Base-by-base conservation (phyloP, 1,284 basidiomycete genomes). In the Cerrena zonata region DNA sequence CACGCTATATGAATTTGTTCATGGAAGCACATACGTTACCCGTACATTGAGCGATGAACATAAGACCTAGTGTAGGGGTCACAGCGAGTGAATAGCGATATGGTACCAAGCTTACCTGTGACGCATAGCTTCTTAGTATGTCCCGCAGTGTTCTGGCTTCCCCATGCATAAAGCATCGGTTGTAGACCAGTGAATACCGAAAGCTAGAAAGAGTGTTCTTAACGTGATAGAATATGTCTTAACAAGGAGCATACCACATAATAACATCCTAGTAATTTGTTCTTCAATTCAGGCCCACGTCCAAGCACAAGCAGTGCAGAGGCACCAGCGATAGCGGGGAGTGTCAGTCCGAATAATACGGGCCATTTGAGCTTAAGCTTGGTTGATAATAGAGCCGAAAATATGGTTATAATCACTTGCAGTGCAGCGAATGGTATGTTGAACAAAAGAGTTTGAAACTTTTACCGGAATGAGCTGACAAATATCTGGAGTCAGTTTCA, bases 291-390 rank as follows among this genome's bases (percentile, higher is more conserved):
- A 1, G 58, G 37, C 10, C 61, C 66, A 36, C 71, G 65, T 18
- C 66, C 66, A 3, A 74, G 58, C 1, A 57, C 59, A 40, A 65
- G 59, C 19, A 75, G 58, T 0, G 69, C 72, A 5, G 66, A 54
- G 5, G 68, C 67, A 40, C 70, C 70, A 10, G 62, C 71, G 37
- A 75, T 74, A 1, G 73, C 67, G 3, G 69, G 68, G 11, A 75
- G 58, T 18, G 65, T 63, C 13, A 71, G 59, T 24, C 56, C 63
- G 54, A 78, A 71, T 26, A 78, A 57, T 23, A 79, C 73, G 13
- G 76, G 75, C 67, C 70, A 78, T 52, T 77, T 72, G 26, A 77
- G 63, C 61, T 77, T 77, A 57, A 74, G 69, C 49, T 65, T 66
- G 54, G 71, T 75, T 22, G 74, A 73, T 30, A 78, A 58, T 40